These are phyloP conservation scores for Solanum aculeatissimum DNA, from an alignment of 305 asterid genomes.

Conservation along the genomic window DNA sequence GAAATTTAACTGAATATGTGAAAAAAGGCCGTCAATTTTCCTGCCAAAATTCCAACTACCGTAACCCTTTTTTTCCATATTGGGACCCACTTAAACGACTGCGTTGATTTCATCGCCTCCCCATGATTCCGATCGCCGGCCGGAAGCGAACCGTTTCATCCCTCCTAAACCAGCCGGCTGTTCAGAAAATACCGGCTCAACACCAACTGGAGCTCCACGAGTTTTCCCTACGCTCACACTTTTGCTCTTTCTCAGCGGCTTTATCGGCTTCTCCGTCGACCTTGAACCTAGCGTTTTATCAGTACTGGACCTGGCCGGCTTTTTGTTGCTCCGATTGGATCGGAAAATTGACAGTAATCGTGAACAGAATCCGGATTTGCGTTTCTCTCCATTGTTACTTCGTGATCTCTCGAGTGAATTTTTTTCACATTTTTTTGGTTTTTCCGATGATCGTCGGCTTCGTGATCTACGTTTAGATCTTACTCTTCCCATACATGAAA, in stretches of 20 bases:
- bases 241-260: slow-evolving; percentile 27
- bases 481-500: slow-evolving; percentile 90
- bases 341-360: slow-evolving; percentile 42
- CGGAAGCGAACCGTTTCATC: slow-evolving; percentile 37
- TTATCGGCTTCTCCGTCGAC: slow-evolving; percentile 2
- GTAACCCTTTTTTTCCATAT: not conserved
- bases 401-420: slow-evolving; percentile 16
- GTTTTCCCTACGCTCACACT: slow-evolving; percentile 3
- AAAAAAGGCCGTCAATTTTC: not conserved
- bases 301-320: slow-evolving; percentile 18
- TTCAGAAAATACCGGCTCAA: slow-evolving; percentile 21
- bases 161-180: slow-evolving; percentile 38
- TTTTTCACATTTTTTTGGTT: slow-evolving; percentile 6
- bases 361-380: slow-evolving; percentile 33
- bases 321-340: slow-evolving; percentile 18
- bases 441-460: slow-evolving; percentile 37
- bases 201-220: slow-evolving; percentile 13
- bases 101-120: slow-evolving; percentile 19
- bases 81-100: slow-evolving; percentile 5
- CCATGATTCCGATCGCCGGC: slow-evolving; percentile 37
- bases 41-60: not conserved
- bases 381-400: slow-evolving; percentile 19
- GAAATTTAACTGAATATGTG: not conserved
- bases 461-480: slow-evolving; percentile 48
- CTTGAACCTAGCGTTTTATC: slow-evolving; percentile 11